These are phyloP conservation scores for Cucumis cinereus DNA, from an alignment of 306 rosid species.

Conservation along the genomic window DNA sequence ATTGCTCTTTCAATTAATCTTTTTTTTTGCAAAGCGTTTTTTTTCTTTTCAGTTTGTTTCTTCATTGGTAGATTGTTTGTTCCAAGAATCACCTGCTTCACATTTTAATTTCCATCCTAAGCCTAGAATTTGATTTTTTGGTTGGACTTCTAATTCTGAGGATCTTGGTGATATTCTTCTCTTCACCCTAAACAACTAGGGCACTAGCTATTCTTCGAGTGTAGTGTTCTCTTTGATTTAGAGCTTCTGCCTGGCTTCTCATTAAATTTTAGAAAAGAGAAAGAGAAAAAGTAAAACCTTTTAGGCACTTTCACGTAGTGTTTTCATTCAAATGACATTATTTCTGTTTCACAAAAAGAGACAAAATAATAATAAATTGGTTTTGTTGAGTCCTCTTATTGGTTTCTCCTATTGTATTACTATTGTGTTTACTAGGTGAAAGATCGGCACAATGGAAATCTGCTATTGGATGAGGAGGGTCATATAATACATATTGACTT, in stretches of 20 bases:
- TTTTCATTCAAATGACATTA: neutral
- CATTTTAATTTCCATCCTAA: neutral
- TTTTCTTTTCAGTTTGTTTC: neutral
- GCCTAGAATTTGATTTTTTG: neutral
- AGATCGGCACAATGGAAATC: slow-evolving; percentile 96
- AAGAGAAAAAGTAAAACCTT: neutral
- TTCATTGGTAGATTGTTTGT: neutral
- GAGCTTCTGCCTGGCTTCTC: neutral
- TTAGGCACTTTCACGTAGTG: neutral
- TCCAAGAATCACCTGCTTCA: slow-evolving; percentile 1
- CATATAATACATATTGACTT: slow-evolving; percentile 97
- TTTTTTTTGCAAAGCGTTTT: neutral
- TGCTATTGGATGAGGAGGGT: slow-evolving; percentile 93
- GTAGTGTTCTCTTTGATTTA: neutral
- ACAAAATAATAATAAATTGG: neutral
- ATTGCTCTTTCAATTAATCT: neutral
- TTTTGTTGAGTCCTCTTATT: neutral
- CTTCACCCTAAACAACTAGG: neutral
- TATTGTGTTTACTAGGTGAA: slow-evolving; percentile 37
- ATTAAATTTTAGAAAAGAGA: too few species aligned
- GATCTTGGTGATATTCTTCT: neutral
- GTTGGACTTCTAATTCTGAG: neutral
- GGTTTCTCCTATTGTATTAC: neutral
- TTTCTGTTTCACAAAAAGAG: slow-evolving; percentile 6
- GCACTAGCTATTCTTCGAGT: neutral